Evolutionary conservation across 2,329 filamentous ascomycete genomes (phyloP).

Genomic region (Xylariaceae sp.): DNA sequence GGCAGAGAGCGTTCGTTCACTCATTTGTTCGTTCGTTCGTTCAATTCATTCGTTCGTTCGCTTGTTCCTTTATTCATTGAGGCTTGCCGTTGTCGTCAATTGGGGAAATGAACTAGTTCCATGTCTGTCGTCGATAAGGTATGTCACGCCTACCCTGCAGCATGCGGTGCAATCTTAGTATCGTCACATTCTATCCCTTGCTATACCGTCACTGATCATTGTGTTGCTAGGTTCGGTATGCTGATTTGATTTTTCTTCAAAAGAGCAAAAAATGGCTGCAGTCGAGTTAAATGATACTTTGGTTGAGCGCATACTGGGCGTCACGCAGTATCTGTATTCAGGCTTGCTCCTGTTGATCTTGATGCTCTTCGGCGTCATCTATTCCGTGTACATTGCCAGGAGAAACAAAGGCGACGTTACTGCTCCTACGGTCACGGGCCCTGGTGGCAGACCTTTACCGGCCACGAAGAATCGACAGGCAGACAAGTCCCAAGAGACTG

Average conservation of each 20-base stretch:
- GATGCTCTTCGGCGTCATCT: constrained; percentile 46
- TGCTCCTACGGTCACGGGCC: constrained; percentile 59
- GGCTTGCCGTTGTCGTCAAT: constrained; percentile 7
- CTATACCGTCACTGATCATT: background rate
- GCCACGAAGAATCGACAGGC: constrained; percentile 50
- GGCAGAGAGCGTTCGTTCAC: constrained; percentile 6
- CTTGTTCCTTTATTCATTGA: background rate
- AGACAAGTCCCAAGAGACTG: constrained; percentile 41
- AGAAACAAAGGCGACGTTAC: constrained; percentile 44
- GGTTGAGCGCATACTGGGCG: constrained; percentile 43
- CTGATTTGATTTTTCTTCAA: constrained; percentile 22
- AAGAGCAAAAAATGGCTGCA: constrained; percentile 34
- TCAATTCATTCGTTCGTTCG: background rate
- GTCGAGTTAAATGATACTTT: constrained; percentile 29
- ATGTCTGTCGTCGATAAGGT: constrained; percentile 29
- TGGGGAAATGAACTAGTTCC: constrained; percentile 30
- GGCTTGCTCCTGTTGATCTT: constrained; percentile 51
- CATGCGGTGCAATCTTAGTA: constrained; percentile 30
- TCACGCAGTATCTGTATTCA: constrained; percentile 50
- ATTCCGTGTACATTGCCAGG: constrained; percentile 50
- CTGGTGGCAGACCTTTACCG: constrained; percentile 85
- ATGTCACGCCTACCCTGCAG: constrained; percentile 33
- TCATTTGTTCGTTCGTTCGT: background rate
- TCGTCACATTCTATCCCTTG: background rate
- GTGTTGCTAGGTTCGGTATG: constrained; percentile 12